Percentiles rank a stretch among this genome's conserved stretches.
Evolutionary conservation across 2,329 filamentous ascomycete genomes (phyloP).

Genomic region (Coleophoma cylindrospora): DNA sequence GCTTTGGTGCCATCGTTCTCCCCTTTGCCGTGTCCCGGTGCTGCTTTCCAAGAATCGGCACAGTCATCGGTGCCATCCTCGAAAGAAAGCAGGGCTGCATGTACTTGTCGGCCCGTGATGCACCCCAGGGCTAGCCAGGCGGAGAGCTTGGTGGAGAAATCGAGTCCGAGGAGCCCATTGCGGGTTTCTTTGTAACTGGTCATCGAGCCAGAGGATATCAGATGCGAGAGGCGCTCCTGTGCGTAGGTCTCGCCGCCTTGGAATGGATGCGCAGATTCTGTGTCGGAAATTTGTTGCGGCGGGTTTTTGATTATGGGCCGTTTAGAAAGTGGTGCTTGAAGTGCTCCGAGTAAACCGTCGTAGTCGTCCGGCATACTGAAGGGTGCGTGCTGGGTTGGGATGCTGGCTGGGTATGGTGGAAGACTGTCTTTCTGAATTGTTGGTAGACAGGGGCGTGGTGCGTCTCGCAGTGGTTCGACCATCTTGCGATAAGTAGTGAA

Average conservation of each 20-base stretch:
- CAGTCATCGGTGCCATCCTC: conserved; percentile 52
- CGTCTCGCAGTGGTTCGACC: conserved; percentile 64
- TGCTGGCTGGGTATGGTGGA: conserved; percentile 48
- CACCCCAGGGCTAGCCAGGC: conserved; percentile 69
- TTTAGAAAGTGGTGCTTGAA: conserved; percentile 52
- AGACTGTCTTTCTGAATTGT: conserved; percentile 45
- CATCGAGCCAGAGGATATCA: conserved; percentile 57
- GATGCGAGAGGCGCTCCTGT: conserved; percentile 50
- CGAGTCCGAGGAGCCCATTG: conserved; percentile 64
- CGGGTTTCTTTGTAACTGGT: conserved; percentile 64
- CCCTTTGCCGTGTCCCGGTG: conserved; percentile 54
- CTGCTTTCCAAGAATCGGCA: conserved; percentile 9
- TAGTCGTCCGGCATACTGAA: conserved; percentile 57
- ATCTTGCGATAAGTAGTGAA: conserved; percentile 72
- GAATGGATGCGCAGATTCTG: conserved; percentile 60
- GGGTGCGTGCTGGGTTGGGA: conserved; percentile 55
- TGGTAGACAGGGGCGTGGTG: conserved; percentile 53
- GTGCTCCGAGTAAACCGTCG: conserved; percentile 44
- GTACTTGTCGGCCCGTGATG: conserved; percentile 68
- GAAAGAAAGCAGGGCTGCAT: conserved; percentile 60
- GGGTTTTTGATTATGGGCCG: conserved; percentile 43
- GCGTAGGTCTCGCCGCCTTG: conserved; percentile 61
- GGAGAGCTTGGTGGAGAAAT: conserved; percentile 74
- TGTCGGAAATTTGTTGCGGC: conserved; percentile 46
- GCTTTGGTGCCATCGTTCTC: conserved; percentile 67